These are phyloP conservation scores for Auriscalpium microsporum DNA, from an alignment of 768 basidiomycete genomes.

Conservation along the genomic window DNA sequence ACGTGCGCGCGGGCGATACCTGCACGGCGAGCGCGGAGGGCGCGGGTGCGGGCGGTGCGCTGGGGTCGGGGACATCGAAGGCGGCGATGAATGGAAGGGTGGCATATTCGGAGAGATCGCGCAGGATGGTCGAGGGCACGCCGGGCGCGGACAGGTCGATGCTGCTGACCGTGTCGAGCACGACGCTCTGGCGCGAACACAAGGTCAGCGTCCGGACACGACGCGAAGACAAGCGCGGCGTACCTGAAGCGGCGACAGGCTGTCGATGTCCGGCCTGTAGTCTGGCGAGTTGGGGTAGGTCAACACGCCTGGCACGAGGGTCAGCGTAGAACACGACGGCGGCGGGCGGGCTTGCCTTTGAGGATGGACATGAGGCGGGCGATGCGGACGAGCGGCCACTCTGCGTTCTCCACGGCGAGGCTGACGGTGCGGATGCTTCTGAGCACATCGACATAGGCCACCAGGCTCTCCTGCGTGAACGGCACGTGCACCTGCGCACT, in stretches of 20 bases:
- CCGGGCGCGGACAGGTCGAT: conserved; percentile 60
- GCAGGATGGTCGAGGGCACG: conserved; percentile 64
- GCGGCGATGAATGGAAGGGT: conserved; percentile 84
- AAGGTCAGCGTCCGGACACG: no score
- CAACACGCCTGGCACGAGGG: no score
- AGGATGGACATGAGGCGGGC: conserved; percentile 65
- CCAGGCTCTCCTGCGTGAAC: conserved; percentile 76
- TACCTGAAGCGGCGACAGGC: conserved; percentile 74
- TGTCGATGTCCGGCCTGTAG: conserved; percentile 83
- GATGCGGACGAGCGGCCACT: conserved; percentile 60
- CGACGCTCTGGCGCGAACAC: conserved; percentile 40
- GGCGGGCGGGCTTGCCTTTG: conserved; percentile 36
- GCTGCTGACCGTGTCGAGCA: conserved; percentile 59
- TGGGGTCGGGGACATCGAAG: conserved; percentile 42
- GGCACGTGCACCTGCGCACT: neutral
- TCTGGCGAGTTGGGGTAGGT: conserved; percentile 71
- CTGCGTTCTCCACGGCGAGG: conserved; percentile 36
- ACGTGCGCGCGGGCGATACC: conserved; percentile 15
- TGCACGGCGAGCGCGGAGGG: conserved; percentile 3
- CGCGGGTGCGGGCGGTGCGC: conserved; percentile 9
- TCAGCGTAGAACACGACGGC: conserved; percentile 24
- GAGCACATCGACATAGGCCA: conserved; percentile 61
- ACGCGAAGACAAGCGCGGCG: conserved; percentile 5
- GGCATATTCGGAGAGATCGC: conserved; percentile 77
- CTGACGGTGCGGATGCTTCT: conserved; percentile 35